Evolutionary conservation across 2,329 filamentous ascomycete species (phyloP), one percentile per base, ranked within the genome.

Genomic region (Rutstroemia sp.): DNA sequence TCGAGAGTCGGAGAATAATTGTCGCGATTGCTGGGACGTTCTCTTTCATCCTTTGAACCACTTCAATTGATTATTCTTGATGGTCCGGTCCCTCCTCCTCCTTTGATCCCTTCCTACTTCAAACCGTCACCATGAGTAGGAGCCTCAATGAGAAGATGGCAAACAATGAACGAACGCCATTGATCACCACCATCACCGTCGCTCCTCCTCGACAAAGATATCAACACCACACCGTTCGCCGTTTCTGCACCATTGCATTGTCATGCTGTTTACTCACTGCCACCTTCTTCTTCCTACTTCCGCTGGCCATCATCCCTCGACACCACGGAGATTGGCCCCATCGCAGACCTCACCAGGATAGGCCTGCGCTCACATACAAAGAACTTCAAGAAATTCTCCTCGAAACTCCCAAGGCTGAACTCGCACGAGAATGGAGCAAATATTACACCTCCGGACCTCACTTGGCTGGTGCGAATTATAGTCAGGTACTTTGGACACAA

Each of bases 371-470:
- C 52, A 67, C 67, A 25, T 78, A 77, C 58, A 74, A 78, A 38
- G 73, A 83, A 62, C 73, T 86, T n/a, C 73, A 78, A 59, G 64
- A 72, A 5, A 79, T 86, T 30, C 69, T 87, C 39, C 72, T 85
- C 45, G 75, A 80, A 27, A 85, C 81, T 0, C 83, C 83, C 5
- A 78, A 76, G 56, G 74, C 77, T 30, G 72, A 79, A 48, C 78
- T 77, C 61, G 80, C 80, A 8, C 77, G 80, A 61, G 82, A 90
- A 72, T 92, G 87, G 87, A 89, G 84, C 70, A 76, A 76, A 60
- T 92, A 92, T 70, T 92, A 92, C 66, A 88, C 88, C 0, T 75
- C 85, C 0, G 89, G 89, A 0, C 79, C 86, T 18, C 89, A 92
- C 71, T 72, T 92, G 49, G 87, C 86, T 0, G 88, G 89, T 19